These are phyloP conservation scores for Creolimax fragrantissima DNA, from an alignment of 78 protist genomes.

Conservation along the genomic window DNA sequence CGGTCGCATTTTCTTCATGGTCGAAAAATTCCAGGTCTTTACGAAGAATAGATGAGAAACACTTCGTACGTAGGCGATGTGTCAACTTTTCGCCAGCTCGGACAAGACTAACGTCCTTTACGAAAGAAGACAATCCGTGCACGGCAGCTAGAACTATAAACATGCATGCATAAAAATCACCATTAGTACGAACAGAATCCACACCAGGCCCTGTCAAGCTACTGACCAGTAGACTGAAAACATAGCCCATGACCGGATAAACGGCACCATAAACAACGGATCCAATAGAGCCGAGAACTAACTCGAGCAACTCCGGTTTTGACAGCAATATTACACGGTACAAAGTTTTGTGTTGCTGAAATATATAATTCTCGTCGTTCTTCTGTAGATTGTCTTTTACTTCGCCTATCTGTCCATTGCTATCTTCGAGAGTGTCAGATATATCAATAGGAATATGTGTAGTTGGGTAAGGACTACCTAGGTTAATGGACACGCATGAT, in stretches of 20 bases:
- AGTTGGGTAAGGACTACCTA: too few species aligned
- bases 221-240: background rate
- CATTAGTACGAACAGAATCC: background rate
- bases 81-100: background rate
- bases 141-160: background rate
- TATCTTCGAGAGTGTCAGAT: background rate
- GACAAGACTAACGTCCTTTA: background rate
- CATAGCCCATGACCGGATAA: background rate
- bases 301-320: background rate
- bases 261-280: background rate
- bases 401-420: background rate
- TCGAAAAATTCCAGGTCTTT: background rate
- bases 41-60: background rate
- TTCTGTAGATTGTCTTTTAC: background rate
- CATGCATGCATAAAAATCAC: background rate
- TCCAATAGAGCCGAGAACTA: background rate
- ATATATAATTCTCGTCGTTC: background rate
- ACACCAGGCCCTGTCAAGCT: background rate
- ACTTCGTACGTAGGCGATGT: background rate
- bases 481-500: background rate
- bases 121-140: background rate
- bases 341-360: background rate
- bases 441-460: background rate
- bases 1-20: background rate
- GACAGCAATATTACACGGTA: background rate